Percentiles rank a stretch among this genome's conserved stretches.
Conservation (phyloP, 257 asterid species). For the Solanum tacnaense region DNA sequence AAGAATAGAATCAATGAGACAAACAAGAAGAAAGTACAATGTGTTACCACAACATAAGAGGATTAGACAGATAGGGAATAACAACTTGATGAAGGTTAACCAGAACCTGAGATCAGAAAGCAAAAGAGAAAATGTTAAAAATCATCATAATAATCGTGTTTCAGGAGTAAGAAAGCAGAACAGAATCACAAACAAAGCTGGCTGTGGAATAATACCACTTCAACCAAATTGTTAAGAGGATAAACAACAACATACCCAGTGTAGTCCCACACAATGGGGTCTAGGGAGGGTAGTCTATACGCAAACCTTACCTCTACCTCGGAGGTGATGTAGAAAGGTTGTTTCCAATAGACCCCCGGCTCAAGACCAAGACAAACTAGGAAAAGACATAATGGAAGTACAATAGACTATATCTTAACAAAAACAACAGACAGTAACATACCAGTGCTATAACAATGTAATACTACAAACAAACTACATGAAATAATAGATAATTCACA, state of each 20-base stretch:
- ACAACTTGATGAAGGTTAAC: conserved; percentile 64
- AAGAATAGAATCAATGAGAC: not conserved
- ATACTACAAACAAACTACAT: not conserved
- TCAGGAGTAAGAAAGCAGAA: not conserved
- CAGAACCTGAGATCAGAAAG: conserved; percentile 52
- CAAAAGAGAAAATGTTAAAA: conserved; percentile 2
- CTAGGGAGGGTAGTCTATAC: not conserved
- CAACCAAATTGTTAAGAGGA: not conserved
- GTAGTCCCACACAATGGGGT: not conserved
- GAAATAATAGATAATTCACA: not conserved
- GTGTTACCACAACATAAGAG: conserved; percentile 70
- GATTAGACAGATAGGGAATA: conserved; percentile 74
- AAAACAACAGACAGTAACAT: not conserved
- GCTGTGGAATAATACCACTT: not conserved
- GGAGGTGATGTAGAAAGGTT: not conserved
- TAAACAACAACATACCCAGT: not conserved
- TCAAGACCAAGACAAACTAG: not conserved
- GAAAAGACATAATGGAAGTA: not conserved
- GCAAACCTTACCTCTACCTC: not conserved
- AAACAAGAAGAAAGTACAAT: conserved; percentile 3
- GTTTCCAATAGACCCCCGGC: not conserved
- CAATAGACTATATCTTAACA: not conserved
- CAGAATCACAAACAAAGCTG: not conserved
- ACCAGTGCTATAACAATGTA: not conserved
- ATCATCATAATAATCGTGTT: not conserved